These are phyloP conservation scores for Neurospora crassa DNA, from an alignment of 2,329 filamentous ascomycete species.

Conservation along the genomic window DNA sequence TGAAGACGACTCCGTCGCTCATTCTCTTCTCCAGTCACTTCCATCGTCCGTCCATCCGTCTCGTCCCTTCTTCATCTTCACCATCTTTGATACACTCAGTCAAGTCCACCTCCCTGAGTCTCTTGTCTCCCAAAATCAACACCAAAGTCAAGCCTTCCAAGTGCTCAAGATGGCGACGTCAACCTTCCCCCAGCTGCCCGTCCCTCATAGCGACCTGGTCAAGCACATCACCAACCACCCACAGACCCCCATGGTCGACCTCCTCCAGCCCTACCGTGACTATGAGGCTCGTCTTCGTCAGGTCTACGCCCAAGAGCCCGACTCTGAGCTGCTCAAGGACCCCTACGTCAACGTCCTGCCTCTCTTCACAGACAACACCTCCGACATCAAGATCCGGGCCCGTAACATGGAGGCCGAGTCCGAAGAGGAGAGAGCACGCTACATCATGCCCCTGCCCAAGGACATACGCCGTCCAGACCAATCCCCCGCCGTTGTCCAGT, in stretches of 20 bases:
- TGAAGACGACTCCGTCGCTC: background rate
- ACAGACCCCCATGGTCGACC: constrained; percentile 41
- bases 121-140: background rate
- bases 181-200: constrained; percentile 36
- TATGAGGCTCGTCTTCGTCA: constrained; percentile 60
- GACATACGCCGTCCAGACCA: constrained; percentile 52
- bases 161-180: constrained; percentile 25
- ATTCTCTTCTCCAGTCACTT: background rate
- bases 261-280: constrained; percentile 56
- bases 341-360: constrained; percentile 55
- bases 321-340: constrained; percentile 46
- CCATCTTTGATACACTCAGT: background rate
- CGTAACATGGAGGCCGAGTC: constrained; percentile 49
- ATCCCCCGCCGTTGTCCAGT: constrained; percentile 57
- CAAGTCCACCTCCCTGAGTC: background rate
- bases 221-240: constrained; percentile 46
- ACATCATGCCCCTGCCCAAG: constrained; percentile 58
- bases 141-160: background rate
- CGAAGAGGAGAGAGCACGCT: constrained; percentile 50
- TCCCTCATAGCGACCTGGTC: constrained; percentile 33
- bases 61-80: background rate
- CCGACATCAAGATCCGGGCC: constrained; percentile 51
- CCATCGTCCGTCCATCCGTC: background rate
- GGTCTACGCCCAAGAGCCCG: constrained; percentile 58
- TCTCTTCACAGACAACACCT: constrained; percentile 49